These are phyloP conservation scores for Cryphonectria carpinicola DNA, from an alignment of 2,329 filamentous ascomycete genomes.

Conservation along the genomic window DNA sequence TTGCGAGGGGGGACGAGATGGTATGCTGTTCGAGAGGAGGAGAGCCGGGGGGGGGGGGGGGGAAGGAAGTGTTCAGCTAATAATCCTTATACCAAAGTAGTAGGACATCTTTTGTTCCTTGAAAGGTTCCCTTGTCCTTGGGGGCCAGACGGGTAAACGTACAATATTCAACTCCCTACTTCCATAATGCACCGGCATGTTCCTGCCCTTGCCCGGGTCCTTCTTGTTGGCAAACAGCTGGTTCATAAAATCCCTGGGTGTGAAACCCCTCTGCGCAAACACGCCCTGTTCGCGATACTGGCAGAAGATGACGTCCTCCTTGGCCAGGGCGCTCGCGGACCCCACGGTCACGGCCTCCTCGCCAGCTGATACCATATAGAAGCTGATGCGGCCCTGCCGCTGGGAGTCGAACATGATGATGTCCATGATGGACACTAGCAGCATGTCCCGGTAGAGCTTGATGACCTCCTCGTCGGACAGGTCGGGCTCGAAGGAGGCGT, in stretches of 20 bases:
- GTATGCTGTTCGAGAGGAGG: slow-evolving; percentile 58
- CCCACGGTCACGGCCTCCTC: slow-evolving; percentile 95
- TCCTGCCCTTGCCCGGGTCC: slow-evolving; percentile 80
- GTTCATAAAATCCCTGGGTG: slow-evolving; percentile 87
- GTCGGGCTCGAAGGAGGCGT: slow-evolving; percentile 70
- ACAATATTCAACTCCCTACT: slow-evolving; percentile 83
- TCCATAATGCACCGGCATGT: slow-evolving; percentile 98
- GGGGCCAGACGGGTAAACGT: slow-evolving; percentile 37
- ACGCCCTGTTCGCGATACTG: slow-evolving; percentile 95
- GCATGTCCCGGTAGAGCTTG: slow-evolving; percentile 68
- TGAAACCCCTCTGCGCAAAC: slow-evolving; percentile 87
- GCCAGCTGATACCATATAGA: slow-evolving; percentile 96
- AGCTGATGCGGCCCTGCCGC: slow-evolving; percentile 88
- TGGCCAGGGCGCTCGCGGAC: slow-evolving; percentile 79
- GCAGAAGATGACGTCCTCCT: slow-evolving; percentile 87
- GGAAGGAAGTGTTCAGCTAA: not conserved
- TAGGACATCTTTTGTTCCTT: not conserved
- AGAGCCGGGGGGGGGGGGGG: no score
- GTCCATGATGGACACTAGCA: slow-evolving; percentile 83
- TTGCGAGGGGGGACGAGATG: slow-evolving; percentile 77
- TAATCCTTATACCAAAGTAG: not conserved
- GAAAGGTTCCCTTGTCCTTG: not conserved
- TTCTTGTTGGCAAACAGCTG: slow-evolving; percentile 88
- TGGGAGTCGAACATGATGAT: slow-evolving; percentile 98
- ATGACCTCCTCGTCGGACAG: slow-evolving; percentile 66